Conservation (phyloP, 176 grass and related monocot species). For the Alopecurus myosuroides region DNA sequence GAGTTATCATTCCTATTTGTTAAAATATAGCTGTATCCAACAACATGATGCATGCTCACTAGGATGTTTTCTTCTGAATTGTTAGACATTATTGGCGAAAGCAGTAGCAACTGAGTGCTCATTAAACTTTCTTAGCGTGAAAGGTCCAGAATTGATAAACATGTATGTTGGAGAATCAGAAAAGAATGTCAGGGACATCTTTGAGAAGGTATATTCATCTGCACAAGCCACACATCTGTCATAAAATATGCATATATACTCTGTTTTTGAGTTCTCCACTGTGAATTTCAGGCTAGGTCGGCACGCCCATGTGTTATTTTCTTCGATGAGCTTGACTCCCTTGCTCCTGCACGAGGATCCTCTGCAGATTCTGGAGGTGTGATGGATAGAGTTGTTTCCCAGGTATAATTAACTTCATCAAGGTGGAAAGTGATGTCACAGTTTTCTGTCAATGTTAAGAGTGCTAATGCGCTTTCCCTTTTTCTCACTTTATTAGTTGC, state of each 20-base stretch:
- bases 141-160: conserved; percentile 92
- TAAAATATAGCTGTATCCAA: no score
- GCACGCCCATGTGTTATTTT: conserved; percentile 95
- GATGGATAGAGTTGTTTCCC: conserved; percentile 49
- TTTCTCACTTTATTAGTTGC: conserved; percentile 60
- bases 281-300: conserved; percentile 59
- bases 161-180: conserved; percentile 99
- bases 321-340: conserved; percentile 95
- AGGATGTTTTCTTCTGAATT: no score
- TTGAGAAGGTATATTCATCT: conserved; percentile 61
- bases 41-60: no score
- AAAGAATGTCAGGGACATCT: conserved; percentile 94
- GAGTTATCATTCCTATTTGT: neutral
- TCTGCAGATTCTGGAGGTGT: conserved; percentile 89
- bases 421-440: neutral
- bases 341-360: conserved; percentile 87
- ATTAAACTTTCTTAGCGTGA: conserved; percentile 89
- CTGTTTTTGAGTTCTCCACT: neutral
- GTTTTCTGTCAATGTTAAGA: neutral
- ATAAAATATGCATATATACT: neutral
- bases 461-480: neutral
- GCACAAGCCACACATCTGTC: neutral
- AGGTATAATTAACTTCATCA: conserved; percentile 41
- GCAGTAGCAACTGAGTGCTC: conserved; percentile 94
- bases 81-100: conserved; percentile 90